Percentiles rank a stretch among this genome's conserved stretches.
These are phyloP conservation scores for Biscogniauxia sp. DNA, from an alignment of 2,329 filamentous ascomycete species.

Conservation along the genomic window DNA sequence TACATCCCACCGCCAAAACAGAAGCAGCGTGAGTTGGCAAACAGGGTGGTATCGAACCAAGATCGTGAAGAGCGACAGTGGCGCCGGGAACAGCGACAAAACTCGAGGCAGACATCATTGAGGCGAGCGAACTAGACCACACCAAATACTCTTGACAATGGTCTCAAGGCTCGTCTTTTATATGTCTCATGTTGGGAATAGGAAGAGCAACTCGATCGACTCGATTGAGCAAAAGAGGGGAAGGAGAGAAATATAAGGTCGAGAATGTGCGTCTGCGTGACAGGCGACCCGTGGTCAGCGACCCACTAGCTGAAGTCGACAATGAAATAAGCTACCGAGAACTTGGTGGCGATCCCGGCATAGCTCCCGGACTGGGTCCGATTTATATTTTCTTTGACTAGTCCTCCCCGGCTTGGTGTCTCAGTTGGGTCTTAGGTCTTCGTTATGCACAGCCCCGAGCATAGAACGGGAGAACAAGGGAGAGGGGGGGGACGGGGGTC, in stretches of 20 bases:
- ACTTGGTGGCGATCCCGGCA: constrained; percentile 3
- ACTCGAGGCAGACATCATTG: not conserved
- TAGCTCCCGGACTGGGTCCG: not conserved
- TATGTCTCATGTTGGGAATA: not conserved
- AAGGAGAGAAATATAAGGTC: constrained; percentile 1
- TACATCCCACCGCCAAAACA: constrained; percentile 9
- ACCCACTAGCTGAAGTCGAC: not conserved
- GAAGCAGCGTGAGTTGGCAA: not conserved
- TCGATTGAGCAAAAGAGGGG: not conserved
- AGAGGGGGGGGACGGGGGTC: not conserved
- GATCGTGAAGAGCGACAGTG: not conserved
- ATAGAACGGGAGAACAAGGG: not conserved
- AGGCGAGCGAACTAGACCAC: not conserved
- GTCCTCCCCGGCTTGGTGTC: constrained; percentile 4
- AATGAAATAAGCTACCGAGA: not conserved
- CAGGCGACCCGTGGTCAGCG: not conserved
- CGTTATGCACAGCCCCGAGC: constrained; percentile 1
- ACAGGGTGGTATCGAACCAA: constrained; percentile 1
- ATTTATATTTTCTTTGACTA: constrained; percentile 5
- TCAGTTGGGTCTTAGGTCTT: not conserved
- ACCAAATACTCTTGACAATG: not conserved
- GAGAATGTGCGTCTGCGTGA: not conserved
- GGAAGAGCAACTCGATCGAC: not conserved
- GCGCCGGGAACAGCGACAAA: not conserved
- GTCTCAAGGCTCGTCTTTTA: not conserved